A percentile compares a stretch with the other conserved stretches of the same genome.
Conservation (phyloP, 1,284 basidiomycete genomes). For the Sanguinoderma infundibulare region DNA sequence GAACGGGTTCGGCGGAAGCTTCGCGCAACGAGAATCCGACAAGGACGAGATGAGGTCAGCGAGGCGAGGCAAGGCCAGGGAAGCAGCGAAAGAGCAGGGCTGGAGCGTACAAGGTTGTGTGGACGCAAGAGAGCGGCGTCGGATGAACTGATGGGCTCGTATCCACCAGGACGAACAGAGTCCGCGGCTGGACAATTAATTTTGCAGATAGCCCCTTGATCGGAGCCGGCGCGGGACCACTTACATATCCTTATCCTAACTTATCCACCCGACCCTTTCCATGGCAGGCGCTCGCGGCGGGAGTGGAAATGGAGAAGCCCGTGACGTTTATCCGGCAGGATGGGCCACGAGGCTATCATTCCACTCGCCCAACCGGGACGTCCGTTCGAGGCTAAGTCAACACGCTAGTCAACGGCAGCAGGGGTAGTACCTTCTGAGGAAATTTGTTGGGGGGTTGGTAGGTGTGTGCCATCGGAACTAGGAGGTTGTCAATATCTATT, state of each 20-base stretch:
- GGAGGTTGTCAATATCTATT: neutral
- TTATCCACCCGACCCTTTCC: neutral
- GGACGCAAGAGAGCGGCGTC: neutral
- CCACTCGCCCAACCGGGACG: slow-evolving; percentile 7
- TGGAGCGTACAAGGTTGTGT: neutral
- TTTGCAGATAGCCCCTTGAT: neutral
- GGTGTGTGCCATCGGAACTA: neutral
- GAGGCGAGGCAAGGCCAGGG: neutral
- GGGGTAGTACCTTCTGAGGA: neutral
- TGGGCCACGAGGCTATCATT: slow-evolving; percentile 24
- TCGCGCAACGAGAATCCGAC: slow-evolving; percentile 3
- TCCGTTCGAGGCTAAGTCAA: slow-evolving; percentile 15
- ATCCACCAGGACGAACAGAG: neutral
- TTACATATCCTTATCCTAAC: neutral
- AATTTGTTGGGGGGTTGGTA: neutral
- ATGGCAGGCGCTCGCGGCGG: neutral
- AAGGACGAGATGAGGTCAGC: neutral
- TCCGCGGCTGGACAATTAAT: neutral
- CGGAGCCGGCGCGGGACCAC: neutral
- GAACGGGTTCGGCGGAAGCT: slow-evolving; percentile 11
- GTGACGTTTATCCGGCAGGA: slow-evolving; percentile 14
- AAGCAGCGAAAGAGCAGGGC: neutral
- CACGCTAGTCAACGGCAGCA: slow-evolving; percentile 6
- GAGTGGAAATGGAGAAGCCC: slow-evolving; percentile 7
- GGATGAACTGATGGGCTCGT: neutral